These are phyloP conservation scores for Talaromyces albobiverticillius DNA, from an alignment of 2,329 filamentous ascomycete genomes.

Conservation along the genomic window DNA sequence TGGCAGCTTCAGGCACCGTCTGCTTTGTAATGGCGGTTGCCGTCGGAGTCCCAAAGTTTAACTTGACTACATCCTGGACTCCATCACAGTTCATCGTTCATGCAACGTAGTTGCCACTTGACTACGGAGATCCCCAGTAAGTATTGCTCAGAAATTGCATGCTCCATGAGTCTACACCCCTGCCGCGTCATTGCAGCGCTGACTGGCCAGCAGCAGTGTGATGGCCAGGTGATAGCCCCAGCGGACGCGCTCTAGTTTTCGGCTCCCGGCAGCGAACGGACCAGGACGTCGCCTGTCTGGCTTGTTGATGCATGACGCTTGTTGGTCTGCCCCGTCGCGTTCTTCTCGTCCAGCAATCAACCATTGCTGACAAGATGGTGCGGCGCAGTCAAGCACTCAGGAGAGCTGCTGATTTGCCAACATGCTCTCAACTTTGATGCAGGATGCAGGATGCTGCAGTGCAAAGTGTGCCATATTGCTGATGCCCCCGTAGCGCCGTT, in stretches of 20 bases:
- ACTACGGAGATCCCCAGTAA: too few relatives aligned
- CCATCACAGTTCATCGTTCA: too few relatives aligned
- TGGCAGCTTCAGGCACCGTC: too few relatives aligned
- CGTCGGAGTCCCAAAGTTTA: too few relatives aligned
- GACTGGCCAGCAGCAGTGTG: not conserved
- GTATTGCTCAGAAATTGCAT: not conserved
- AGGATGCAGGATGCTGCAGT: too few relatives aligned
- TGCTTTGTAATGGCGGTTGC: too few relatives aligned
- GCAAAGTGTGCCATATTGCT: too few relatives aligned
- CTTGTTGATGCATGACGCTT: not conserved
- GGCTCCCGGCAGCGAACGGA: conserved; percentile 1
- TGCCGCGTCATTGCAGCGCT: not conserved
- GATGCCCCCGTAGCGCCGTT: too few relatives aligned
- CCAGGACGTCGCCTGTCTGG: too few relatives aligned
- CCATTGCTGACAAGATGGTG: not conserved
- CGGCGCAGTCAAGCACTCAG: not conserved
- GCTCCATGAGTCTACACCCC: not conserved
- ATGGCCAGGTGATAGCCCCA: not conserved
- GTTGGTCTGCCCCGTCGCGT: not conserved
- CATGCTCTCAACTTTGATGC: too few relatives aligned
- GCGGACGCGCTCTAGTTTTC: not conserved
- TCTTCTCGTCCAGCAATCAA: not conserved
- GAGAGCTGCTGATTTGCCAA: not conserved
- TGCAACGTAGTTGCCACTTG: too few relatives aligned
- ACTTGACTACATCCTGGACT: too few relatives aligned